phyloP scores from a whole-genome alignment of 139 green algal species.

The Chlamydomonas incerta region DNA sequence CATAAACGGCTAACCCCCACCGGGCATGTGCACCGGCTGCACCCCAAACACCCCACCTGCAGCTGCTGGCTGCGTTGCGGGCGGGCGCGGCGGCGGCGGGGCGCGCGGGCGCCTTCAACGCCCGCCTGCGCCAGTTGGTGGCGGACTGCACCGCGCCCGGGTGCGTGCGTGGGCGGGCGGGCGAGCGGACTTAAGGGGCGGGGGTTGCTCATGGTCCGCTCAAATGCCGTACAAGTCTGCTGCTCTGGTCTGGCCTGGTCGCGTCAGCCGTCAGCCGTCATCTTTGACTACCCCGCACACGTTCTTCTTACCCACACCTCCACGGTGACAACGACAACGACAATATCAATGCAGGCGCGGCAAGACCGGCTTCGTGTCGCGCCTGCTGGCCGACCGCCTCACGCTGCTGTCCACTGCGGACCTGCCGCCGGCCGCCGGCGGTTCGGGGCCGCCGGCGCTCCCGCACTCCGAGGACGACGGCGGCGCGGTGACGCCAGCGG shows the following conservation, averaged over 20 bases:
- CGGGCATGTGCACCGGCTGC: no score
- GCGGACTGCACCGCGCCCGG: neutral
- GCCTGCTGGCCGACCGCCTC: neutral
- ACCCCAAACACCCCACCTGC: no score
- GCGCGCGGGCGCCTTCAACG: conserved; percentile 14
- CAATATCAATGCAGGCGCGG: no score
- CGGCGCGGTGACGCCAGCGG: neutral
- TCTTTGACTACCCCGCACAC: no score
- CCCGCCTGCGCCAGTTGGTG: conserved; percentile 1
- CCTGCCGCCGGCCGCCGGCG: neutral
- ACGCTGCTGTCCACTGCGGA: neutral
- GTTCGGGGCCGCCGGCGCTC: neutral
- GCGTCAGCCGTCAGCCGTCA: neutral
- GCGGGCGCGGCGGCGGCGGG: neutral
- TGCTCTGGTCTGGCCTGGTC: neutral
- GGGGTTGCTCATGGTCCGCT: no score
- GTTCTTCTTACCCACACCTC: no score
- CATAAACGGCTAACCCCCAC: no score
- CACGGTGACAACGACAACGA: no score
- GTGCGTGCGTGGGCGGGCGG: no score
- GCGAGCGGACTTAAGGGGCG: no score
- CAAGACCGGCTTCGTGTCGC: neutral
- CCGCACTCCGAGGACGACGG: neutral
- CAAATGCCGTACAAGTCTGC: no score
- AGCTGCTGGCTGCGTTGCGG: neutral